These are phyloP conservation scores for Cladobotryum protrusum DNA, from an alignment of 2,329 filamentous ascomycete genomes.

Conservation along the genomic window DNA sequence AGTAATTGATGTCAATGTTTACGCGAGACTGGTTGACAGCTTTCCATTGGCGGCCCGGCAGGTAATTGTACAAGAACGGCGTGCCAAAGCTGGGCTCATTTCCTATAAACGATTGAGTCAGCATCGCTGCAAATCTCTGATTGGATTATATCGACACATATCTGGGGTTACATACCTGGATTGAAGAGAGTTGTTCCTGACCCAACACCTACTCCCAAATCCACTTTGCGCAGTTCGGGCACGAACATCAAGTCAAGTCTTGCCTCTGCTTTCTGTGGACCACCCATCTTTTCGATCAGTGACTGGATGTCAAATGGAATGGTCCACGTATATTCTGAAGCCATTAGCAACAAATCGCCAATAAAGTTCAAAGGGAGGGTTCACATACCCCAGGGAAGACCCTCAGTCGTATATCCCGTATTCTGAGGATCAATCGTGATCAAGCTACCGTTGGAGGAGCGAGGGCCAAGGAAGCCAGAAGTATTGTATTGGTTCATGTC, in stretches of 20 bases:
- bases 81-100: slow-evolving; percentile 52
- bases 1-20: slow-evolving; percentile 43
- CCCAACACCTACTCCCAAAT: slow-evolving; percentile 22
- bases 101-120: slow-evolving; percentile 36
- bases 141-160: too few relatives aligned
- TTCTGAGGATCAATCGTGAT: slow-evolving; percentile 7
- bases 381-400: slow-evolving; percentile 5
- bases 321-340: slow-evolving; percentile 49
- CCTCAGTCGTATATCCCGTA: slow-evolving; percentile 3
- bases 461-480: slow-evolving; percentile 6
- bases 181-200: slow-evolving; percentile 9
- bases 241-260: slow-evolving; percentile 34
- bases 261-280: slow-evolving; percentile 42
- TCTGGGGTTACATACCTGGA: slow-evolving; percentile 31
- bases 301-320: slow-evolving; percentile 52
- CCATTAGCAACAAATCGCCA: slow-evolving; percentile 37
- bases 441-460: slow-evolving; percentile 2
- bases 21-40: slow-evolving; percentile 43
- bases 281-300: slow-evolving; percentile 47
- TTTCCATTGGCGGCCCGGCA: slow-evolving; percentile 41
- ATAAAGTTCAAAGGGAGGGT: slow-evolving; percentile 28
- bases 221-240: slow-evolving; percentile 38
- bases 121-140: slow-evolving; percentile 33
- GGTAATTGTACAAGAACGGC: slow-evolving; percentile 53
- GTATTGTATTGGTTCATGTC: slow-evolving; percentile 35